A percentile compares a stretch with the other conserved stretches of the same genome.
Evolutionary conservation across 345 rosid genomes (phyloP).

Genomic region (Corchorus capsularis): DNA sequence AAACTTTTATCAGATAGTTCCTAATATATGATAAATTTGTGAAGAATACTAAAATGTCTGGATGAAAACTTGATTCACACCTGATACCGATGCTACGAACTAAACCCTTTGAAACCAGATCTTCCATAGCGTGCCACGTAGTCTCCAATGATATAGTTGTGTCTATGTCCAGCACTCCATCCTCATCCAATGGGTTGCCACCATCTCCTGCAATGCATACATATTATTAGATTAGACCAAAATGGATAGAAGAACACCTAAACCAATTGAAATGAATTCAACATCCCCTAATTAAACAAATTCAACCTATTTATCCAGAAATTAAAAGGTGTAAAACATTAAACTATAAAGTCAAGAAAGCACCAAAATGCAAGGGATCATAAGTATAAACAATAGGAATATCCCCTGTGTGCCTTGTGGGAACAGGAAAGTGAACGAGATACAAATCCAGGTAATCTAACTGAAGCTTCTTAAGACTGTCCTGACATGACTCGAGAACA

Average conservation of each 20-base stretch:
- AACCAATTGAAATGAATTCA: too few relatives aligned
- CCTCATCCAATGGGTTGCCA: conserved; percentile 67
- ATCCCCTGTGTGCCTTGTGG: conserved; percentile 78
- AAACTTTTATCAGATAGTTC: background rate
- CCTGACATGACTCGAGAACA: conserved; percentile 80
- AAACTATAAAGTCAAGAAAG: too few relatives aligned
- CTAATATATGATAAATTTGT: too few relatives aligned
- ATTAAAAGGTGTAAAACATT: too few relatives aligned
- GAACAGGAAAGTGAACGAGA: conserved; percentile 86
- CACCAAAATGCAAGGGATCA: too few relatives aligned
- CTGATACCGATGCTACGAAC: conserved; percentile 89
- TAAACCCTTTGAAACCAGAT: conserved; percentile 77
- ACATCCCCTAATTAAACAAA: too few relatives aligned
- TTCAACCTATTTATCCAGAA: too few relatives aligned
- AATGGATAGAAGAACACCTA: too few relatives aligned
- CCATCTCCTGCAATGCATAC: conserved; percentile 71
- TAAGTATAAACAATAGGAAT: too few relatives aligned
- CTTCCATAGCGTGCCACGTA: conserved; percentile 95
- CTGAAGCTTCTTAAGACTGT: conserved; percentile 84
- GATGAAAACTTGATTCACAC: conserved; percentile 22
- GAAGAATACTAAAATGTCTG: too few relatives aligned
- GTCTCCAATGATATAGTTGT: conserved; percentile 76
- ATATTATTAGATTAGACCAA: background rate
- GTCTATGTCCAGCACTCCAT: conserved; percentile 81
- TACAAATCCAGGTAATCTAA: conserved; percentile 86